Percentiles rank a stretch among this genome's conserved stretches.
These are phyloP conservation scores for Clitopilus hobsonii DNA, from an alignment of 768 basidiomycete genomes.

Conservation along the genomic window DNA sequence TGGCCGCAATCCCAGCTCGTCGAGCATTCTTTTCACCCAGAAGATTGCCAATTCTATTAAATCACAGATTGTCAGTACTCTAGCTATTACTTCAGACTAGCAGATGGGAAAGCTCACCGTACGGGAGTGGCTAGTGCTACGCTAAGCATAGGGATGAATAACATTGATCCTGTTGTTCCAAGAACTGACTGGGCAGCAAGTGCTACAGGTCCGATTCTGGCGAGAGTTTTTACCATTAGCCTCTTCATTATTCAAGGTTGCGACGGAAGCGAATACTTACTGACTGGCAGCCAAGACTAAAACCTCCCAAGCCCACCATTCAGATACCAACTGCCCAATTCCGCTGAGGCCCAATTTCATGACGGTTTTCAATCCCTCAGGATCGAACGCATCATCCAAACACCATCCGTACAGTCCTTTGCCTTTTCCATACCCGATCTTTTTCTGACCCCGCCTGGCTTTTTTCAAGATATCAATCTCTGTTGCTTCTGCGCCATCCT, in stretches of 20 bases:
- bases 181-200: constrained; percentile 87
- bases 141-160: no score
- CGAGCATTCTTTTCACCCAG: constrained; percentile 71
- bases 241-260: background rate
- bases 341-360: constrained; percentile 76
- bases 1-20: constrained; percentile 65
- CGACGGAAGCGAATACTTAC: constrained; percentile 24
- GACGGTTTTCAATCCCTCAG: constrained; percentile 57
- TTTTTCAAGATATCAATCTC: constrained; percentile 63
- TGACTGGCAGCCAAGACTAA: constrained; percentile 50
- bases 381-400: no score
- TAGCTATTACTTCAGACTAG: constrained; percentile 24
- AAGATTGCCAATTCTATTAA: constrained; percentile 71
- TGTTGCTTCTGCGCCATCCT: no score
- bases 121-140: constrained; percentile 79
- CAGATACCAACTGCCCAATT: constrained; percentile 75
- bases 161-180: constrained; percentile 61
- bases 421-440: no score
- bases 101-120: constrained; percentile 12
- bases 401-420: no score
- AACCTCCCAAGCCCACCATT: constrained; percentile 98
- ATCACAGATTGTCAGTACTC: background rate
- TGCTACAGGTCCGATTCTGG: constrained; percentile 65
- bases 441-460: no score
- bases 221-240: background rate